These are phyloP conservation scores for Apiospora marii DNA, from an alignment of 2,329 filamentous ascomycete genomes.

Conservation along the genomic window DNA sequence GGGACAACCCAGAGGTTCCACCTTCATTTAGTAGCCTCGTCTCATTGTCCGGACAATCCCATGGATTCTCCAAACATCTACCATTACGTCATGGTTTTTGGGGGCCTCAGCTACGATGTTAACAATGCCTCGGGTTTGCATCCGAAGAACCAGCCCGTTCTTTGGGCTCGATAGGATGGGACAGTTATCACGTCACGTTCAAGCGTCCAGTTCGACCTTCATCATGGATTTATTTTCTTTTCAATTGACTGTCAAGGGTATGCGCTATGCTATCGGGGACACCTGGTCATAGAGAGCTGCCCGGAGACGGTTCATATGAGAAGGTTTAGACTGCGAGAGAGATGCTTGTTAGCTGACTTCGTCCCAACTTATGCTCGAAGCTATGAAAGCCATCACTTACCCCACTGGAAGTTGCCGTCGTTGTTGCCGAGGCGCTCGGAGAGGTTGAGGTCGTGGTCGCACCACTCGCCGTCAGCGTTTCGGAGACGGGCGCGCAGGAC, in stretches of 20 bases:
- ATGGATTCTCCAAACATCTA: background rate
- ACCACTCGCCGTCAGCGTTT: slow-evolving; percentile 50
- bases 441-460: slow-evolving; percentile 60
- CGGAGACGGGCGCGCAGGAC: slow-evolving; percentile 60
- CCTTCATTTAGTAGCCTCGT: background rate
- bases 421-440: slow-evolving; percentile 62
- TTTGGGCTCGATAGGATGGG: background rate
- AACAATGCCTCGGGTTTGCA: background rate
- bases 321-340: slow-evolving; percentile 7
- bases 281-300: slow-evolving; percentile 15
- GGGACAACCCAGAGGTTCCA: background rate
- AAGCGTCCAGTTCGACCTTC: background rate
- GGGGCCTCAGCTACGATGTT: background rate
- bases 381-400: slow-evolving; percentile 13
- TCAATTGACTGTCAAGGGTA: slow-evolving; percentile 17
- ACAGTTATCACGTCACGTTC: background rate
- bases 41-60: background rate
- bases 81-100: background rate
- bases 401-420: slow-evolving; percentile 50
- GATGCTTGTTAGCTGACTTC: background rate
- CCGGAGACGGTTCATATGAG: background rate
- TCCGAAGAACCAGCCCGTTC: background rate
- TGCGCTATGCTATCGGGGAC: slow-evolving; percentile 1
- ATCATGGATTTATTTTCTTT: slow-evolving; percentile 2
- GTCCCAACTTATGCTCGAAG: background rate